Evolutionary conservation across 192 early-diverging fungal species (phyloP).

Genomic region (Linnemannia exigua): DNA sequence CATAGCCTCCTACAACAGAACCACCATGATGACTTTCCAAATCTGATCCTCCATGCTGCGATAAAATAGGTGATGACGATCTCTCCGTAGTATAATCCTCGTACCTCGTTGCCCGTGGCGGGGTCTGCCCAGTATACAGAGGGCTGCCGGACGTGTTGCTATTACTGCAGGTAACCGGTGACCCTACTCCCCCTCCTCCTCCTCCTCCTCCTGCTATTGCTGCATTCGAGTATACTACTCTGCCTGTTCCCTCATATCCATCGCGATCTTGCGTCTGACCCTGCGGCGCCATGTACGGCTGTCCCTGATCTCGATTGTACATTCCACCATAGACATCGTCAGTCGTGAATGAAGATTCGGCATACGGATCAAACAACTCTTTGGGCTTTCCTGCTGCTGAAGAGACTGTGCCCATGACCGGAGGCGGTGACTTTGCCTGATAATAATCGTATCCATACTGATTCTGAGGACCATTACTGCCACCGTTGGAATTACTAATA

Average conservation of each 20-base stretch:
- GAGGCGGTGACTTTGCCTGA: constrained; percentile 10
- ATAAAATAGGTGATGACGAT: constrained; percentile 32
- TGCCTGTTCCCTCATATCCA: neutral
- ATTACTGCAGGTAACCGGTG: neutral
- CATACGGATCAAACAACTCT: constrained; percentile 32
- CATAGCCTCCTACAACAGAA: constrained; percentile 5
- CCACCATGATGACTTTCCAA: constrained; percentile 29
- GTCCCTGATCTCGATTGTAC: neutral
- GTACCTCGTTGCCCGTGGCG: constrained; percentile 16
- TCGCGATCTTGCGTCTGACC: neutral
- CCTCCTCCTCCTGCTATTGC: too few relatives aligned
- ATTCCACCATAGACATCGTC: constrained; percentile 13
- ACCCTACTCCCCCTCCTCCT: neutral
- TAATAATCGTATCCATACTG: constrained; percentile 31
- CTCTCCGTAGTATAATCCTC: constrained; percentile 22
- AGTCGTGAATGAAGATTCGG: constrained; percentile 35
- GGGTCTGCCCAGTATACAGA: constrained; percentile 10
- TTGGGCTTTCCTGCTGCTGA: neutral
- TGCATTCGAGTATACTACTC: neutral
- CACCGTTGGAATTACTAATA: neutral
- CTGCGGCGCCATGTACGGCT: neutral
- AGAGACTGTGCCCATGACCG: neutral
- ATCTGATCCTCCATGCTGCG: constrained; percentile 42
- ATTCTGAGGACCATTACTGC: neutral
- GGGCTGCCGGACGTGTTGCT: neutral